Base-by-base conservation (phyloP, 495 filamentous ascomycete genomes). In the Xylaria curta region DNA sequence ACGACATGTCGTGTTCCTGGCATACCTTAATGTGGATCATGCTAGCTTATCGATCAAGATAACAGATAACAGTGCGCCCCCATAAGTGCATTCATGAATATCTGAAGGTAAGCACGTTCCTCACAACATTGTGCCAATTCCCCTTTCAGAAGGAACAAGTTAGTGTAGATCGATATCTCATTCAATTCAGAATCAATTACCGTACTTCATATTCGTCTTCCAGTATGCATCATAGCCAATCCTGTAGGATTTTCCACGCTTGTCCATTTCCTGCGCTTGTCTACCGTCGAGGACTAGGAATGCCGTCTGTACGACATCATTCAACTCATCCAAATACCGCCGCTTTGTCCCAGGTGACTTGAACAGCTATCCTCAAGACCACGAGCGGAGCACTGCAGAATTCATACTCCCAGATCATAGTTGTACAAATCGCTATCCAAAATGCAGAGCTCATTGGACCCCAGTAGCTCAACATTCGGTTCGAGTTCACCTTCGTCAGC, bases 1-100 rank as follows among this genome's bases (percentile, higher is more conserved):
- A 71, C 69, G 69, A 66, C 36, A n/a, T 4, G 40, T 42, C 8
- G 60, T 21, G n/a, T 42, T 44, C n/a, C 38, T 15, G 51, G 51
- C 24, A 13, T 12, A n/a, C n/a, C n/a, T n/a, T n/a, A 13, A 13
- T 4, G 21, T 54, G 51, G 51, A 21, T 54, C 51, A 21, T 54
- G 51, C n/a, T n/a, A n/a, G n/a, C n/a, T n/a, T n/a, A n/a, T n/a
- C n/a, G n/a, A n/a, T n/a, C n/a, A n/a, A n/a, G 28, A 31, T 31
- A 31, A 31, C 28, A 31, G 28, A 31, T 31, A 31, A 31, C 36
- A 8, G 36, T 6, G 6, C 0, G 36, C 36, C 36, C 36, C 6
- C 6, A 38, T 38, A 38, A 38, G 36, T 38, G 36, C 36, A 38
- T 38, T 7, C 36, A 3, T 31, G 28, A 31, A 47, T 4, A 3